Base-by-base conservation (phyloP, 2,329 filamentous ascomycete species). In the Penicillium sp. region DNA sequence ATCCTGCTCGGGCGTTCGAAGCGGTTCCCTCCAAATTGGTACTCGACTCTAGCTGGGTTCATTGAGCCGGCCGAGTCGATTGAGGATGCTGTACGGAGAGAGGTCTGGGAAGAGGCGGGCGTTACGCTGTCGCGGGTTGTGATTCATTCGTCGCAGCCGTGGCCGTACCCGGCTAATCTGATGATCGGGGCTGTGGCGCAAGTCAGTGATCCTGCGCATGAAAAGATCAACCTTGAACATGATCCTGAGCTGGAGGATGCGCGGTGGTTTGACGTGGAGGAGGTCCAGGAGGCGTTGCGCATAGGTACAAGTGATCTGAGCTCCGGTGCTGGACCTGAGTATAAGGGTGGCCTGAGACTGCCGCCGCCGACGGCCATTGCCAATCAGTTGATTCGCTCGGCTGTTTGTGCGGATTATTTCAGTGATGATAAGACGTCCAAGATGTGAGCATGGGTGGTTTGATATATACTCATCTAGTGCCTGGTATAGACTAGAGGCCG, bases 211-310 rank as follows among this genome's bases (percentile, higher is more conserved):
- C 84, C 85, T 0, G 77, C 74, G 6, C 86, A 86, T 16, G 92
- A 98, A 72, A 75, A 66, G 20, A 88, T 98, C 35, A 76, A 80
- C 54, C 68, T 98, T 3, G 80, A 84, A 10, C 84, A 96, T 62
- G 92, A 98, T 60, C 85, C 86, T 0, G 92, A 98, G 69, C 65
- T 98, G 45, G 86, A 95, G 59, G 78, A 84, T 64, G 92, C 92
- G 2, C 83, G 79, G 61, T 98, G 92, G 92, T 90, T 90, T 55
- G 67, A 76, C 0, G 68, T 93, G 22, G 86, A 87, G 1, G 88
- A 95, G 65, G 79, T 95, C 2, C 72, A 79, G 55, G 77, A 83
- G 56, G 90, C 87, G 1, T 65, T 96, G 58, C 66, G 67, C 39
- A 69, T 76, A 6, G 84, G 85, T 0, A 79, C 79, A 0, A 82